Base-by-base conservation (phyloP, 1,284 basidiomycete species). In the Takashimella tepidaria region DNA sequence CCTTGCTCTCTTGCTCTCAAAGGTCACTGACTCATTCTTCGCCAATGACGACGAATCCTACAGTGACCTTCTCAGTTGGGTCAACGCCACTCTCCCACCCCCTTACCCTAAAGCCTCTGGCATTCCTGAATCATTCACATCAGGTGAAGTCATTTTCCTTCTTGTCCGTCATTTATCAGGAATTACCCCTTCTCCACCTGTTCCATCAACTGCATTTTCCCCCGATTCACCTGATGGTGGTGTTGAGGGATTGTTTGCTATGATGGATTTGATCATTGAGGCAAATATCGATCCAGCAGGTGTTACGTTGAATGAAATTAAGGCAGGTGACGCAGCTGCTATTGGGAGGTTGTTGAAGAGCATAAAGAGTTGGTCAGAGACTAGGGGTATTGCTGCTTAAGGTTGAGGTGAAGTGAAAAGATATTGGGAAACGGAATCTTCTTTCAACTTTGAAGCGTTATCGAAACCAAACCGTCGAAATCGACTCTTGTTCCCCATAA, bases 301-400 rank as follows among this genome's bases (percentile, higher is more conserved):
- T 58, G 86, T 93, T 27, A 92, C 88, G 65, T 91, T 95, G 75
- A 92, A 92, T 68, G 92, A 95, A 72, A 80, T 96, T 44, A 79
- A 88, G 50, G 82, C 83, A 57, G 89, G 87, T 41, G 88, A 87
- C 69, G 78, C 82, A 42, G 84, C 86, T 43, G 90, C 88, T 77
- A 83, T 92, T 59, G 65, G 85, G 6, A 84, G 89, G 68, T 76
- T 95, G 23, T 72, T 95, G 61, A 83, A 81, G 60, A 86, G 87
- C 50, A 75, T 93, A 20, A 56, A 57, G 31, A 42, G 43, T 1
- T 71, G 69, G 69, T 49, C 57, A n/a, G 37, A 20, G 12, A 37
- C 44, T 41, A 23, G 41, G 22, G 51, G 52, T 12, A 11, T 55
- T 27, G 49, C 53, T 16, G 31, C 31, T 8, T 37, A 16, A 37